Evolutionary conservation across 2,329 filamentous ascomycete species (phyloP).

Genomic region (Ophiostoma populinum): DNA sequence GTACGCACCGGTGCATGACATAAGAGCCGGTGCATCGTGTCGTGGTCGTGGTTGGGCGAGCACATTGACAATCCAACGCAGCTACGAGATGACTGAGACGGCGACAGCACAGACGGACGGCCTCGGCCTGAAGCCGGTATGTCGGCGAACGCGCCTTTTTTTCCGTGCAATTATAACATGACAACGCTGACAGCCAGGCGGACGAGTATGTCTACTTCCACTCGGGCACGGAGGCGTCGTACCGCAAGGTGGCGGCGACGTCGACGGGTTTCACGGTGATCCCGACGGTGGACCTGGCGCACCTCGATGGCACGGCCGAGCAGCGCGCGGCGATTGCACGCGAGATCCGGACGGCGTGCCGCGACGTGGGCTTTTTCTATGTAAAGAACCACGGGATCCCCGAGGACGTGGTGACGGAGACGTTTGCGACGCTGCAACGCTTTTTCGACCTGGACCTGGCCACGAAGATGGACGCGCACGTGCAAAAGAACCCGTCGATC

Average conservation of each 20-base stretch:
- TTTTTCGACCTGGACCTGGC: slow-evolving; percentile 10
- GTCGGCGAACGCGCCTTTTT: neutral
- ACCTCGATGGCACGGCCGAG: neutral
- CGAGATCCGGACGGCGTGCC: neutral
- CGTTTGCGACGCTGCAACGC: slow-evolving; percentile 4
- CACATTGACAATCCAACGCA: neutral
- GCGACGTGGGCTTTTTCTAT: slow-evolving; percentile 9
- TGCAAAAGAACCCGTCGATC: slow-evolving; percentile 19
- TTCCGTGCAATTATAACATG: no score
- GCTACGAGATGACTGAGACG: neutral
- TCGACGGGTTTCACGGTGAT: slow-evolving; percentile 14
- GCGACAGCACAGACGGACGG: neutral
- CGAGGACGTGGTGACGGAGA: slow-evolving; percentile 1
- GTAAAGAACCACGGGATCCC: slow-evolving; percentile 11
- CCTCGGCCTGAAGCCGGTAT: neutral
- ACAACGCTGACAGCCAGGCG: slow-evolving; percentile 4
- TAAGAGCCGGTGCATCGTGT: no score
- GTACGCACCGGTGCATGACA: no score
- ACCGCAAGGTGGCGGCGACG: slow-evolving; percentile 15
- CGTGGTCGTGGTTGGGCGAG: no score
- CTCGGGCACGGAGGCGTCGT: slow-evolving; percentile 17
- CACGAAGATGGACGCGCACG: slow-evolving; percentile 16
- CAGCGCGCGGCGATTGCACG: neutral
- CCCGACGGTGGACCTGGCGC: neutral
- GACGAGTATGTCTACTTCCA: slow-evolving; percentile 17